Percentiles rank a stretch among this genome's conserved stretches.
These are phyloP conservation scores for Diaporthe amygdali DNA, from an alignment of 2,329 filamentous ascomycete species.

Conservation along the genomic window DNA sequence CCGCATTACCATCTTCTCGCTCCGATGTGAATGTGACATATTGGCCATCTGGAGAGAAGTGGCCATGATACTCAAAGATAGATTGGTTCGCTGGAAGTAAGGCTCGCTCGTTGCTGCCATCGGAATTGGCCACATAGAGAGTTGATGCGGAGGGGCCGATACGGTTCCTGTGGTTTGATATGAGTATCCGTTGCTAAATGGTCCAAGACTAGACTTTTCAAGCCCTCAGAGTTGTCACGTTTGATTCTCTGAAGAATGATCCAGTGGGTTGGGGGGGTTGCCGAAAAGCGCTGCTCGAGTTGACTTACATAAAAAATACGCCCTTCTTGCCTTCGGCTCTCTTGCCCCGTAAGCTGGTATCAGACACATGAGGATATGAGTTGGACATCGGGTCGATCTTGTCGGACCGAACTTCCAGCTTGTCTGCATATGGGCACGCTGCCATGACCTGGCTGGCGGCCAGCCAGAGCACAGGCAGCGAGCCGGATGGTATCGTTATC, in stretches of 20 bases:
- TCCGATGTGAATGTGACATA: slow-evolving; percentile 47
- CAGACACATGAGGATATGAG: not conserved
- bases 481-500: not conserved
- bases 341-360: not conserved
- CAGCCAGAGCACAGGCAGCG: slow-evolving; percentile 11
- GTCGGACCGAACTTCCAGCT: slow-evolving; percentile 7
- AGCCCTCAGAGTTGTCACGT: not conserved
- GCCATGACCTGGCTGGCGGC: slow-evolving; percentile 12
- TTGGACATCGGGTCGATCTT: not conserved
- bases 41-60: slow-evolving; percentile 43
- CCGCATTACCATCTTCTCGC: slow-evolving; percentile 45
- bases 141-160: slow-evolving; percentile 27
- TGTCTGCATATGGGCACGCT: slow-evolving; percentile 18
- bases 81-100: slow-evolving; percentile 35
- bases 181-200: not conserved
- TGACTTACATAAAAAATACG: slow-evolving; percentile 23
- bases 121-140: slow-evolving; percentile 39
- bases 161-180: slow-evolving; percentile 28
- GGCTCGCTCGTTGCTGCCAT: slow-evolving; percentile 43
- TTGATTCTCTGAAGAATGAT: not conserved
- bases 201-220: not conserved
- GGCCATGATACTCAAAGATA: slow-evolving; percentile 44
- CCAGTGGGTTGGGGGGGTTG: no score
- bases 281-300: not conserved
- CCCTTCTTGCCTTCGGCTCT: slow-evolving; percentile 19